phyloP scores from a whole-genome alignment of 2,329 filamentous ascomycete genomes.

The Penicillium brevicompactum region DNA sequence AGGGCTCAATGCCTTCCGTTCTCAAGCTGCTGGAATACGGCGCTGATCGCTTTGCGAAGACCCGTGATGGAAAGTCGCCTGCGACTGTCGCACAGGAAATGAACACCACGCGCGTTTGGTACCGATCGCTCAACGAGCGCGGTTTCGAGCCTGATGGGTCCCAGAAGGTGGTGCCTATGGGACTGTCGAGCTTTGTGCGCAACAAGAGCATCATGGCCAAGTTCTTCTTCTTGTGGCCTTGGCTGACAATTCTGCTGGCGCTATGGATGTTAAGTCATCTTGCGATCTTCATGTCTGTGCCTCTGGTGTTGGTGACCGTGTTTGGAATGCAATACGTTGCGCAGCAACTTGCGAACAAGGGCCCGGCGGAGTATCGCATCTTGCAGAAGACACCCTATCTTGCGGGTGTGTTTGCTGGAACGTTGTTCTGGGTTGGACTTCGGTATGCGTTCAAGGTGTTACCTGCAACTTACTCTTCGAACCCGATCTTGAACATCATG shows the following conservation, averaged over 20 bases:
- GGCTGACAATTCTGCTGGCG: slow-evolving; percentile 70
- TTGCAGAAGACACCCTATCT: slow-evolving; percentile 94
- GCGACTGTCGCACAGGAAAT: slow-evolving; percentile 84
- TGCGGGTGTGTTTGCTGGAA: slow-evolving; percentile 87
- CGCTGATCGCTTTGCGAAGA: slow-evolving; percentile 88
- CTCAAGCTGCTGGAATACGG: slow-evolving; percentile 96
- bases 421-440: slow-evolving; percentile 77
- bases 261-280: slow-evolving; percentile 73
- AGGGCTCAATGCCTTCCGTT: slow-evolving; percentile 85
- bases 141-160: slow-evolving; percentile 82
- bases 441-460: slow-evolving; percentile 76
- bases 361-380: slow-evolving; percentile 82
- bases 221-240: slow-evolving; percentile 90
- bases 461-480: slow-evolving; percentile 65
- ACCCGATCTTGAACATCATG: slow-evolving; percentile 75
- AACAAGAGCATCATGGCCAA: slow-evolving; percentile 76
- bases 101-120: slow-evolving; percentile 81
- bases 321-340: slow-evolving; percentile 72
- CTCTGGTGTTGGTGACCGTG: slow-evolving; percentile 67
- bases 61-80: slow-evolving; percentile 86
- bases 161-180: slow-evolving; percentile 69
- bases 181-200: slow-evolving; percentile 72
- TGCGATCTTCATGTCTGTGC: slow-evolving; percentile 75
- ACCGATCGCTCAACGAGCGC: slow-evolving; percentile 76
- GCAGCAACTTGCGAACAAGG: slow-evolving; percentile 76